Evolutionary conservation across 2,329 filamentous ascomycete species (phyloP), one percentile per base, ranked within the genome.

Genomic region (Colletotrichum falcatum): DNA sequence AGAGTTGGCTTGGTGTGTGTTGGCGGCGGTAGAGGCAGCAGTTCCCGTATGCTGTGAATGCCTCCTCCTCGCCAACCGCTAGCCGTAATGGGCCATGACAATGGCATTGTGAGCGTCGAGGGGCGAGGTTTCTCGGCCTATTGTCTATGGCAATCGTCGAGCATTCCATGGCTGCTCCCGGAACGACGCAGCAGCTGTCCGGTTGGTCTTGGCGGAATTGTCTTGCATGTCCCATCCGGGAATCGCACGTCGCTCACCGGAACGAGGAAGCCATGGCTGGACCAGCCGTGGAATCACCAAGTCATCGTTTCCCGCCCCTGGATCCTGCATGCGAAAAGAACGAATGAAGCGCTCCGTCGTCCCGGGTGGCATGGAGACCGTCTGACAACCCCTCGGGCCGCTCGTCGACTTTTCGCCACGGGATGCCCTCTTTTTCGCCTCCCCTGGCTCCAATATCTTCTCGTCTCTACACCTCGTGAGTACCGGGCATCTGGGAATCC

Each of bases 201-300:
- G 37, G 26, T 67, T 44, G n/a, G n/a, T n/a, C n/a, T n/a, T n/a
- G 64, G 68, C 59, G 68, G 53, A 59, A 11, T 30, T 68, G 68
- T 71, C 64, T 63, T 71, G 55, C 58, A 44, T 49, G 28, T 54
- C 5, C 26, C 28, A 28, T 35, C 23, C 35, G n/a, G 30, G 30
- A 46, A 8, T 8, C 26, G 28, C 26, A 20, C 35, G 33, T 42
- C 16, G 30, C 18, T 48, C 58, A 8, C 64, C 68, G 68, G 64
- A 71, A 68, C 39, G 68, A 68, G 68, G 2, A 68, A 68, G 35
- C 3, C 37, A 26, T 39, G 68, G 16, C 64, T 58, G 63, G 58
- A 55, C 37, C 58, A 63, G 62, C 20, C 46, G 53, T 62, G 67
- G 55, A 54, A 63, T 63, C 28, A 54, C 53, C 3, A 35, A 59